Conservation (phyloP, 179 eudicot genomes). For the Sideroxylon spinosum region DNA sequence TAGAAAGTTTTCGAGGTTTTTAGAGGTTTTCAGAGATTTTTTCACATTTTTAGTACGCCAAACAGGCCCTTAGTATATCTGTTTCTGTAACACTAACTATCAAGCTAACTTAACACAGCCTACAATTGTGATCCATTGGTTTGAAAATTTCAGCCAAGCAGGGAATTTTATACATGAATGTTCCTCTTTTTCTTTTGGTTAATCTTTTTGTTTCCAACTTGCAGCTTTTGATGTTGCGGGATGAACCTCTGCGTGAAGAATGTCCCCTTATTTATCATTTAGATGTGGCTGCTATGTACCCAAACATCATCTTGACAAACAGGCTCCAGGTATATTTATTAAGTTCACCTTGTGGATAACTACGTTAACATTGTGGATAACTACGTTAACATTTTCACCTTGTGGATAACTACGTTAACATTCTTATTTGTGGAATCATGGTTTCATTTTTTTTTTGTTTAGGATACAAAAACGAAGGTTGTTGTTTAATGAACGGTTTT, state of each 20-base stretch:
- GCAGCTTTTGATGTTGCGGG: conserved; percentile 72
- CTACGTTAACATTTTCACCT: no score
- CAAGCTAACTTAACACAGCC: not conserved
- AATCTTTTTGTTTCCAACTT: conserved; percentile 12
- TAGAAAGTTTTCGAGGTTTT: no score
- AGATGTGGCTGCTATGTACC: conserved; percentile 99
- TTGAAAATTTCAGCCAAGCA: conserved; percentile 7
- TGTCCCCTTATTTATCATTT: conserved; percentile 92
- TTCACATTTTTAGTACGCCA: no score
- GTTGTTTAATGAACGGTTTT: not conserved
- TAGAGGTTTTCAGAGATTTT: no score
- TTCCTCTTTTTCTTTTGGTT: not conserved
- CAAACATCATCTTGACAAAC: conserved; percentile 92
- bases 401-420: not conserved
- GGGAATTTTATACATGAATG: not conserved
- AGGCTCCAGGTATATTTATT: conserved; percentile 82
- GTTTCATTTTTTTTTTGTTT: not conserved
- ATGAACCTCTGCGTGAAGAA: conserved; percentile 86
- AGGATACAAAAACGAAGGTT: not conserved
- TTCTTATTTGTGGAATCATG: not conserved
- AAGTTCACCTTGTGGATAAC: not conserved
- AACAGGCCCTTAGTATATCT: no score
- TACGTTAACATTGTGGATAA: no score
- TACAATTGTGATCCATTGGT: conserved; percentile 5
- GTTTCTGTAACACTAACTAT: no score